Evolutionary conservation across 2,329 filamentous ascomycete species (phyloP), one percentile per base, ranked within the genome.

Genomic region (Fusarium graminum): DNA sequence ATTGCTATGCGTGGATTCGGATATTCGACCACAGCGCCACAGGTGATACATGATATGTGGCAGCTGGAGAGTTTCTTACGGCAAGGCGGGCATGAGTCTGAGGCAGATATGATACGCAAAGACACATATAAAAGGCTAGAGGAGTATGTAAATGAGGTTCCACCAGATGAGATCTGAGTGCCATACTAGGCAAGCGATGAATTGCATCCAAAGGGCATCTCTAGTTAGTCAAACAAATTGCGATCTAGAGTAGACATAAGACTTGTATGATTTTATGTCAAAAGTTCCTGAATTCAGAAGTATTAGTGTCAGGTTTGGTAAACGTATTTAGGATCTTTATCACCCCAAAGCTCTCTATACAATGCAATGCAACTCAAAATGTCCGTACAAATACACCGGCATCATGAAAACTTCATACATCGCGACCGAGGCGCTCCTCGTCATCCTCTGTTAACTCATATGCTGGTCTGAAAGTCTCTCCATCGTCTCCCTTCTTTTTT

Each of bases 361-460:
- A 41, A 41, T 30, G 4, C 13, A 29, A 67, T 64, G 59, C 53
- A 63, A 29, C n/a, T 44, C 43, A 30, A 52, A 25, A 47, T 40
- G 49, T 17, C 30, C 50, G 43, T 68, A 68, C 28, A 68, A 68
- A 53, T 63, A 68, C 65, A 68, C 6, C 39, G 36, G 17, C 57
- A 36, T n/a, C 38, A 16, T 28, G 16, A n/a, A 34, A 17, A 40
- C 50, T 84, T 74, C 77, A 83, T 49, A 40, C 62, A 77, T 91
- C 88, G 62, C 93, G 85, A 1, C 93, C 93, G 52, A 95, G 78
- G 52, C 93, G 86, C 80, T 97, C 93, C 73, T 92, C 91, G 38
- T 90, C 82, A 75, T 96, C 93, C 61, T 89, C 86, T 50, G 85
- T 82, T 69, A 95, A 79, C 75, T 92, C 90, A 75, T 93, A 94